Conservation (phyloP, 2,329 filamentous ascomycete genomes). For the Colletotrichum sp. region DNA sequence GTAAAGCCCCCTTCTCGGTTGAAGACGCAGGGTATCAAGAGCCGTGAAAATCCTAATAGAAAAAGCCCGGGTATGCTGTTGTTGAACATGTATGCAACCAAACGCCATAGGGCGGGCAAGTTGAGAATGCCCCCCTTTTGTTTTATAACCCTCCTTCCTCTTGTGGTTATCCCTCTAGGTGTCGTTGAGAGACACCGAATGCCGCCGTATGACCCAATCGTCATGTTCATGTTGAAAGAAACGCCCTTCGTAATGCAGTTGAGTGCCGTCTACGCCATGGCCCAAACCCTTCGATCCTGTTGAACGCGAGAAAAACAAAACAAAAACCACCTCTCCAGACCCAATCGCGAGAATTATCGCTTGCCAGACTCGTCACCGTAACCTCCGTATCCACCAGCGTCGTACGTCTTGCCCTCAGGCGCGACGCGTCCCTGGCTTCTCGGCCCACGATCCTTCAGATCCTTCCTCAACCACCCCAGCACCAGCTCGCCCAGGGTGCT, state of each 20-base stretch:
- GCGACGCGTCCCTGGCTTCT: conserved; percentile 62
- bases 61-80: background rate
- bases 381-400: conserved; percentile 56
- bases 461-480: conserved; percentile 82
- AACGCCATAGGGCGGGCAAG: conserved; percentile 18
- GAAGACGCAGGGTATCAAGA: conserved; percentile 39
- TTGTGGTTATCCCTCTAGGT: background rate
- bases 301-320: background rate
- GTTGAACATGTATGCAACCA: conserved; percentile 20
- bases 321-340: background rate
- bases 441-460: conserved; percentile 80
- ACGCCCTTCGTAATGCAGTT: conserved; percentile 17
- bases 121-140: conserved; percentile 15
- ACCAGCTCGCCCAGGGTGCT: conserved; percentile 87
- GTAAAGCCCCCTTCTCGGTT: conserved; percentile 29
- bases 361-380: conserved; percentile 60
- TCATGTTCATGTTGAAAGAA: background rate
- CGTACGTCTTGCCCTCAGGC: conserved; percentile 70
- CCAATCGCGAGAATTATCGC: conserved; percentile 15
- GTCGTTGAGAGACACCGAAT: conserved; percentile 4
- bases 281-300: background rate
- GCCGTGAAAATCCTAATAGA: conserved; percentile 13
- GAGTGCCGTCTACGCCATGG: conserved; percentile 9
- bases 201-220: background rate
- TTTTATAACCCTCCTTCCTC: background rate